phyloP scores from a whole-genome alignment of 108 stramenopile species.

The Nitzschia sp. region DNA sequence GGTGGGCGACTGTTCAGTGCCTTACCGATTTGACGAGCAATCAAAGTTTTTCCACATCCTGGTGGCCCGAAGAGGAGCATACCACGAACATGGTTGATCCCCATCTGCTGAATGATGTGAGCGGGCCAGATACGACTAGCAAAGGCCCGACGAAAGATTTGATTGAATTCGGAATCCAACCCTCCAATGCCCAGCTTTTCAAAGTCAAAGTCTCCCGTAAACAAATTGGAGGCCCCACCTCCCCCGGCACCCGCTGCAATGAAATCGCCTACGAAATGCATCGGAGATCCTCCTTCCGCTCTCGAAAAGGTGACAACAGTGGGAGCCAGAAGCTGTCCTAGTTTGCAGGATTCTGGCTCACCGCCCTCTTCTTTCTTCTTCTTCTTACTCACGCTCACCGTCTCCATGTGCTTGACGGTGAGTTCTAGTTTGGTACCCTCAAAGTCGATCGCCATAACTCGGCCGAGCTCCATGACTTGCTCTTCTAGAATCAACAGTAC shows the following conservation, averaged over 20 bases:
- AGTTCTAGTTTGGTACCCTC: constrained; percentile 88
- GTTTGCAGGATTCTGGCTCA: constrained; percentile 13
- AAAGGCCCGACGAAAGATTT: constrained; percentile 98
- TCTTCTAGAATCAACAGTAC: constrained; percentile 69
- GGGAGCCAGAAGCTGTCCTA: constrained; percentile 69
- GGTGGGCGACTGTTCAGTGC: constrained; percentile 96
- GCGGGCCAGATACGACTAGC: constrained; percentile 95
- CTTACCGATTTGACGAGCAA: constrained; percentile 98
- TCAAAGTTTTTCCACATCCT: constrained; percentile 98
- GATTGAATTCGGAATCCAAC: constrained; percentile 93
- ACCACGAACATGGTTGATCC: constrained; percentile 97
- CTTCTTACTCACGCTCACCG: constrained; percentile 35
- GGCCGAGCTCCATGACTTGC: constrained; percentile 78
- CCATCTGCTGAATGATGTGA: constrained; percentile 94
- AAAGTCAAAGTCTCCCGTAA: constrained; percentile 94
- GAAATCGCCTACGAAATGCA: constrained; percentile 57
- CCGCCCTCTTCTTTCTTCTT: constrained; percentile 21
- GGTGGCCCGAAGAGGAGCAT: constrained; percentile 97
- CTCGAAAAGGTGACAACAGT: constrained; percentile 66
- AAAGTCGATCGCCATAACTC: constrained; percentile 83
- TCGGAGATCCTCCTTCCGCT: constrained; percentile 39
- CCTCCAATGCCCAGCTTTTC: constrained; percentile 98
- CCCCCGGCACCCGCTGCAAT: constrained; percentile 68
- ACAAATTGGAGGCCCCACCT: constrained; percentile 73
- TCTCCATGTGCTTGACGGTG: constrained; percentile 42